Base-by-base conservation (phyloP, 2,329 filamentous ascomycete genomes). In the Stachybotrys echinatus region DNA sequence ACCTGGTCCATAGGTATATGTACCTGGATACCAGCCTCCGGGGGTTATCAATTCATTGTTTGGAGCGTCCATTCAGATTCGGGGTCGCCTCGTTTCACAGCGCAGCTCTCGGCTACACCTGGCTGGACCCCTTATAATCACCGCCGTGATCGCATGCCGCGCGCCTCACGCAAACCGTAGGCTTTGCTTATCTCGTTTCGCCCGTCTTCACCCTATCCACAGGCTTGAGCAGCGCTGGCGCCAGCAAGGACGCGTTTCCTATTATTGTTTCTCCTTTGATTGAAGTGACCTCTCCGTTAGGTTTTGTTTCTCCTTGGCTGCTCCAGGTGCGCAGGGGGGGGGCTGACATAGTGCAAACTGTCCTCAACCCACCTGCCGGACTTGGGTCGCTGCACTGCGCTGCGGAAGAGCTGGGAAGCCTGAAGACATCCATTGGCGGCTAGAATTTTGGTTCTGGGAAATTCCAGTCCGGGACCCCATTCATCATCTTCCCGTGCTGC, bases 271-370 rank as follows among this genome's bases (percentile, higher is more conserved):
- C 5, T 34, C 27, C 27, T 34, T 5, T 34, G 27, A 34, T 34
- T 5, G 27, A 34, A 34, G 10, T 14, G 27, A 34, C 14, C 14
- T 34, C n/a, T n/a, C n/a, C n/a, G n/a, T n/a, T n/a, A n/a, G n/a
- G n/a, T n/a, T n/a, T n/a, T n/a, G n/a, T n/a, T n/a, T 49, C 23
- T 21, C 21, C 14, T 27, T 34, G 31, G 19, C 39, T 42, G 31
- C 38, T 12, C n/a, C 23, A 37, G 45, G 10, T 40, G 19, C 37
- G 46, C 46, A 48, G 37, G 46, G 37, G 37, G 23, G 50, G 44
- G 21, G 27, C 34, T 23, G 18, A 42, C 37, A 20, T 55, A 48
- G 52, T 58, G 58, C 60, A 61, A 62, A 61, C 58, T 62, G 58
- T 61, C 60, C 59, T 62, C 54, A 55, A 48, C 49, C 55, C 50